Percentiles rank a stretch among this genome's conserved stretches.
These are phyloP conservation scores for Nevesoporus exiguus DNA, from an alignment of 768 basidiomycete genomes.

Conservation along the genomic window DNA sequence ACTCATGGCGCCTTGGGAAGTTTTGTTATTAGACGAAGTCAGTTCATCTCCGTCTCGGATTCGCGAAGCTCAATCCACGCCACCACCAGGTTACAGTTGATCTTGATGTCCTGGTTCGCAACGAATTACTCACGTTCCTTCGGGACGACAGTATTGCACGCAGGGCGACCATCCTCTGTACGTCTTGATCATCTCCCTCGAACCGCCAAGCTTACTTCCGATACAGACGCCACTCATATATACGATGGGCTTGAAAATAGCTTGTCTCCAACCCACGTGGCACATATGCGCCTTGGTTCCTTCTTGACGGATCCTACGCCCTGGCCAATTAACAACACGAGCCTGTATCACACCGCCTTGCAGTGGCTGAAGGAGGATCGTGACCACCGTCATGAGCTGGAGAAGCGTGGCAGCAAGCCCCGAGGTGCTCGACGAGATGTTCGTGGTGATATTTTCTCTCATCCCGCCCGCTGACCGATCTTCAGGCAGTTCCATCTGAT, in stretches of 20 bases:
- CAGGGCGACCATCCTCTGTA: slow-evolving; percentile 85
- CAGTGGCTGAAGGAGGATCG: slow-evolving; percentile 88
- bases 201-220: slow-evolving; percentile 5
- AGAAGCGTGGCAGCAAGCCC: slow-evolving; percentile 53
- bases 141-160: slow-evolving; percentile 75
- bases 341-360: slow-evolving; percentile 72
- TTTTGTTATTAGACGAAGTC: slow-evolving; percentile 92
- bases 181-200: slow-evolving; percentile 23
- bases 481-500: slow-evolving; percentile 60
- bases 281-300: slow-evolving; percentile 84
- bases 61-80: neutral
- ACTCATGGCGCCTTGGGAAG: slow-evolving; percentile 91
- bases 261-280: slow-evolving; percentile 90
- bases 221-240: slow-evolving; percentile 90
- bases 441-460: slow-evolving; percentile 19
- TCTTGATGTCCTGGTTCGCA: slow-evolving; percentile 91
- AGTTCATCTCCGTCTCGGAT: slow-evolving; percentile 2
- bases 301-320: slow-evolving; percentile 63
- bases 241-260: slow-evolving; percentile 75
- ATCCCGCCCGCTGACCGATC: slow-evolving; percentile 4
- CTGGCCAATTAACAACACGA: slow-evolving; percentile 54
- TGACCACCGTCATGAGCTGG: slow-evolving; percentile 55
- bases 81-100: slow-evolving; percentile 84
- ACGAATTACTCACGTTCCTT: slow-evolving; percentile 86
- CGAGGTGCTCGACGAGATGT: slow-evolving; percentile 62